Evolutionary conservation across 371 early-diverging fungal genomes (phyloP).

Genomic region (Mortierella sp.): DNA sequence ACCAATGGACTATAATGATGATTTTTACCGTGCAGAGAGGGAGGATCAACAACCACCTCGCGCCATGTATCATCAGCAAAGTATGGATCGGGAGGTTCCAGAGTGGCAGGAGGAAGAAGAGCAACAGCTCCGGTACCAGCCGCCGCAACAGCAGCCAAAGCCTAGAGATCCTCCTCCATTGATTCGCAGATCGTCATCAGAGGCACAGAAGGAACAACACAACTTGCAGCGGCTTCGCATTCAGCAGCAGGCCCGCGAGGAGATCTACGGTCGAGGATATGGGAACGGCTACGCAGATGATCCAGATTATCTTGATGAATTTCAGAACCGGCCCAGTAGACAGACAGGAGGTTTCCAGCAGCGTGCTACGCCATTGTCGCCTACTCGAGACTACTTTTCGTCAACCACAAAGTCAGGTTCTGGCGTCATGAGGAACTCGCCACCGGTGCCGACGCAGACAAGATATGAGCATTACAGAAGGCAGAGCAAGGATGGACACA

Average conservation of each 20-base stretch:
- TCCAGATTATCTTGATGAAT: slow-evolving; percentile 10
- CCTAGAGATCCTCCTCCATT: background rate
- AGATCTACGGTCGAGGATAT: slow-evolving; percentile 30
- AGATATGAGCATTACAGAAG: slow-evolving; percentile 31
- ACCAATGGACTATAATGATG: slow-evolving; percentile 16
- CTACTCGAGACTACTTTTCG: slow-evolving; percentile 26
- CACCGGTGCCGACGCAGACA: background rate
- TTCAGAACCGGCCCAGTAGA: background rate
- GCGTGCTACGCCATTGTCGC: slow-evolving; percentile 5
- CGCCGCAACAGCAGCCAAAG: background rate
- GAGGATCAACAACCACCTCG: slow-evolving; percentile 15
- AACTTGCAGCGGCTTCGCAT: slow-evolving; percentile 27
- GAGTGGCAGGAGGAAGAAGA: slow-evolving; percentile 13
- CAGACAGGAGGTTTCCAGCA: background rate
- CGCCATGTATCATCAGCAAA: slow-evolving; percentile 10
- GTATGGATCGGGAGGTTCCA: slow-evolving; percentile 3
- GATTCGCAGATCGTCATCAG: background rate
- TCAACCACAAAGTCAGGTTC: slow-evolving; percentile 2
- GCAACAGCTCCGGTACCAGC: slow-evolving; percentile 7
- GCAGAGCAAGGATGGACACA: slow-evolving; percentile 30
- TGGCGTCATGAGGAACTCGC: slow-evolving; percentile 8
- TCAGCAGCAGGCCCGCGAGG: slow-evolving; percentile 37
- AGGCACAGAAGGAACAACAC: slow-evolving; percentile 23
- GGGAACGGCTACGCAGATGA: slow-evolving; percentile 23
- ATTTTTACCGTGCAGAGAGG: slow-evolving; percentile 12